These are phyloP conservation scores for Auxenochlorella pyrenoidosa DNA, from an alignment of 139 green algal species.

Conservation along the genomic window DNA sequence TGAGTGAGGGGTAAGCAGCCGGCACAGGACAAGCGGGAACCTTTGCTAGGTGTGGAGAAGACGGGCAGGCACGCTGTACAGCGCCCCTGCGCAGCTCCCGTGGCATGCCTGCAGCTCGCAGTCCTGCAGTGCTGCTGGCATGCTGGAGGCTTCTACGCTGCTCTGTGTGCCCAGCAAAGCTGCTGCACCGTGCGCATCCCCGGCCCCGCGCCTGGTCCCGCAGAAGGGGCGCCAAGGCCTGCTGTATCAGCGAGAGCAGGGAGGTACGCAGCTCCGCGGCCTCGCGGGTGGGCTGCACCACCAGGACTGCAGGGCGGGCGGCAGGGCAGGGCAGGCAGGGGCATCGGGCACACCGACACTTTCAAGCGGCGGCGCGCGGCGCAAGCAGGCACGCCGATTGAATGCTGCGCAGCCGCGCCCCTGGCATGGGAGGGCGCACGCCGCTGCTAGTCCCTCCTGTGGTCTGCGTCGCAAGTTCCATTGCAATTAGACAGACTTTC, in stretches of 20 bases:
- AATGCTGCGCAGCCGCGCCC: neutral
- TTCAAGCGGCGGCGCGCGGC: too few relatives aligned
- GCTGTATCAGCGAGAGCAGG: constrained; percentile 40
- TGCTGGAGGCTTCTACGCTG: too few relatives aligned
- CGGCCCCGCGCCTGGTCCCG: neutral
- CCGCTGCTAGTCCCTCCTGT: too few relatives aligned
- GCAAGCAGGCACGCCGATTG: too few relatives aligned
- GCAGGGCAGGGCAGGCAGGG: neutral
- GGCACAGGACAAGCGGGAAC: too few relatives aligned
- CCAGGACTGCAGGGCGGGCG: neutral
- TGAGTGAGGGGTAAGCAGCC: neutral
- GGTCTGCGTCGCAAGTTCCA: too few relatives aligned
- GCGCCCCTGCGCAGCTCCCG: too few relatives aligned
- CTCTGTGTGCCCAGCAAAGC: neutral
- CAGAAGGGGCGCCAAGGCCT: constrained; percentile 34
- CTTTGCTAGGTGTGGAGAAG: too few relatives aligned
- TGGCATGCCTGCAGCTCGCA: neutral
- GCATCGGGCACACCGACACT: too few relatives aligned
- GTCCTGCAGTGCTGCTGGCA: neutral
- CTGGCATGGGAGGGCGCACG: neutral
- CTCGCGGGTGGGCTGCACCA: constrained; percentile 50
- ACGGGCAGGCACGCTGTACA: too few relatives aligned
- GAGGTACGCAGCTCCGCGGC: constrained; percentile 29
- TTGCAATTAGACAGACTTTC: too few relatives aligned
- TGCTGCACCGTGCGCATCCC: neutral